A percentile compares a stretch with the other conserved stretches of the same genome.
These are phyloP conservation scores for Rhodotorula sp. DNA, from an alignment of 1,284 basidiomycete species.

Conservation along the genomic window DNA sequence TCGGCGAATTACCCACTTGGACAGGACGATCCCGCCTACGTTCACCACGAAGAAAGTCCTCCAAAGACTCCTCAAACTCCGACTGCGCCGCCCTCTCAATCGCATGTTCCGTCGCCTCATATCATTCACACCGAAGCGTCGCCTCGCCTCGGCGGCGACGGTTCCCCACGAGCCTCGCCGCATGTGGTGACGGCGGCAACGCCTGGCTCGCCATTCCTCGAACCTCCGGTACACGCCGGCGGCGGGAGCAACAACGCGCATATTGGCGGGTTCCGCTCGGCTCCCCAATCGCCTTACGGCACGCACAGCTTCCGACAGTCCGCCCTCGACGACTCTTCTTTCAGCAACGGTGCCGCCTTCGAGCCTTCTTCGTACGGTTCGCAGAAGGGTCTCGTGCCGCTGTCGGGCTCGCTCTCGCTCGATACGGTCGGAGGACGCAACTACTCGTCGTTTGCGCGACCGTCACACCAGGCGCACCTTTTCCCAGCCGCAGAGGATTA, in stretches of 20 bases:
- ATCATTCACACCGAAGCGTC: background rate
- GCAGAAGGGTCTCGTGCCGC: background rate
- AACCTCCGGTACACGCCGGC: background rate
- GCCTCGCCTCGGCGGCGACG: background rate
- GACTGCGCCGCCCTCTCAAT: background rate
- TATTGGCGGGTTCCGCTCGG: background rate
- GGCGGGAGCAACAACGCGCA: background rate
- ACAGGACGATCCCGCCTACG: slow-evolving; percentile 1
- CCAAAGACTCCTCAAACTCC: background rate
- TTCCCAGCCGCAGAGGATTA: slow-evolving; percentile 29
- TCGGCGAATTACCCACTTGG: slow-evolving; percentile 38
- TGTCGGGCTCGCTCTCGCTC: background rate
- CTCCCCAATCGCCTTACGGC: background rate
- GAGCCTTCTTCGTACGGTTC: background rate
- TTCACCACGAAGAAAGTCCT: background rate
- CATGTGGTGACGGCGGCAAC: background rate
- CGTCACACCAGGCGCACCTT: slow-evolving; percentile 3
- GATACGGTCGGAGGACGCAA: background rate
- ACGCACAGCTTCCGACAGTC: background rate
- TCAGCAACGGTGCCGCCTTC: background rate
- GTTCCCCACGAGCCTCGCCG: background rate
- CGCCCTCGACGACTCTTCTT: background rate
- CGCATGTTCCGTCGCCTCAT: background rate
- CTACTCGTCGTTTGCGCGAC: background rate
- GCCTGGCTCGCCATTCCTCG: background rate